phyloP scores from a whole-genome alignment of 176 grass and related monocot species.

The Aegilops umbellulata region DNA sequence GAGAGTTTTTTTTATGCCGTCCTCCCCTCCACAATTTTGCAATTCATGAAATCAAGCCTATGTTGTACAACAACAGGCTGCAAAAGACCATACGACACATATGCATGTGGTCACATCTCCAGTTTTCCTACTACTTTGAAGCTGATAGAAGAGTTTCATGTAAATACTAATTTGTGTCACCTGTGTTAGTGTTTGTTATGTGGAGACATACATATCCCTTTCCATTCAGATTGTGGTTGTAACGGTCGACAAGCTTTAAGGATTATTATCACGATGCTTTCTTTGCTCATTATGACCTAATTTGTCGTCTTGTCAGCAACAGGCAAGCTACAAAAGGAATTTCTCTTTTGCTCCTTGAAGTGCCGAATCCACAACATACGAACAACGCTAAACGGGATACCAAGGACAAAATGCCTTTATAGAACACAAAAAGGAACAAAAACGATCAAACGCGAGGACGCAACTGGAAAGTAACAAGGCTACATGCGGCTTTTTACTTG shows the following conservation, averaged over 20 bases:
- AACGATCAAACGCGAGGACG: rapidly evolving
- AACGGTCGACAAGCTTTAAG: background rate
- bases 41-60: too few species aligned
- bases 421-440: background rate
- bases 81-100: too few species aligned
- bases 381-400: background rate
- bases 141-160: background rate
- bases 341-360: background rate
- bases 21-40: too few species aligned
- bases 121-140: background rate
- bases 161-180: background rate
- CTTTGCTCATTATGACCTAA: background rate
- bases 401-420: rapidly evolving
- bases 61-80: too few species aligned
- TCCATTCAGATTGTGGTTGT: background rate
- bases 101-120: background rate
- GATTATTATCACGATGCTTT: background rate
- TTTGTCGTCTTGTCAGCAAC: background rate
- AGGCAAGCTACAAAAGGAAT: background rate
- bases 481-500: background rate
- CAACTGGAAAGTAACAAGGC: background rate
- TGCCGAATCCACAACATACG: background rate
- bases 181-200: background rate
- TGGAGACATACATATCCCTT: background rate
- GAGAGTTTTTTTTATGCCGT: too few species aligned